phyloP scores from a whole-genome alignment of 2,329 filamentous ascomycete genomes.

The Claviceps purpurea region DNA sequence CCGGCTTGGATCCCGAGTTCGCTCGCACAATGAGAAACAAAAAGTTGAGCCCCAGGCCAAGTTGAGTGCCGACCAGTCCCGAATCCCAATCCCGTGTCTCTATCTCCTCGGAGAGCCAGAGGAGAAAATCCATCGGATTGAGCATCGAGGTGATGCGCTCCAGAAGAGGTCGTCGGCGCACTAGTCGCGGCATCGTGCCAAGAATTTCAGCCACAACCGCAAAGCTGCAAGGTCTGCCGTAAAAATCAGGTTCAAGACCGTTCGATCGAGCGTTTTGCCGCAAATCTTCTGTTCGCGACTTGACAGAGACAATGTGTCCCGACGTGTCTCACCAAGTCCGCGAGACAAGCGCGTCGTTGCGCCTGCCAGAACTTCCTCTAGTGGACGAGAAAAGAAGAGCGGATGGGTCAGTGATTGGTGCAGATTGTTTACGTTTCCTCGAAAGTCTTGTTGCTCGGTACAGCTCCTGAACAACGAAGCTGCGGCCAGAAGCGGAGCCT shows the following conservation, averaged over 20 bases:
- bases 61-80: constrained; percentile 57
- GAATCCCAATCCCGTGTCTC: constrained; percentile 88
- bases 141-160: constrained; percentile 72
- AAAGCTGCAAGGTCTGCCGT: not conserved
- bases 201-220: not conserved
- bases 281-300: not conserved
- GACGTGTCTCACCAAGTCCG: not conserved
- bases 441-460: too few relatives aligned
- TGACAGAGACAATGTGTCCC: not conserved
- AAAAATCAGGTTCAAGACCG: not conserved
- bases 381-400: not conserved
- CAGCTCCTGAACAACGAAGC: too few relatives aligned
- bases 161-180: constrained; percentile 64
- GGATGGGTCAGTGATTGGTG: not conserved
- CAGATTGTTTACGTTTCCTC: constrained; percentile 12
- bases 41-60: constrained; percentile 67
- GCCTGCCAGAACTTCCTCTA: not conserved
- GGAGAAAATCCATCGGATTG: constrained; percentile 77
- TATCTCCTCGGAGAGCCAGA: constrained; percentile 87
- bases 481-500: not conserved
- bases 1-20: constrained; percentile 45
- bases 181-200: constrained; percentile 54
- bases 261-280: not conserved
- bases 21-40: constrained; percentile 71
- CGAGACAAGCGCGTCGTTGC: not conserved